Evolutionary conservation across 352 stramenopile genomes (phyloP).

Genomic region (Globisporangium paddicum): DNA sequence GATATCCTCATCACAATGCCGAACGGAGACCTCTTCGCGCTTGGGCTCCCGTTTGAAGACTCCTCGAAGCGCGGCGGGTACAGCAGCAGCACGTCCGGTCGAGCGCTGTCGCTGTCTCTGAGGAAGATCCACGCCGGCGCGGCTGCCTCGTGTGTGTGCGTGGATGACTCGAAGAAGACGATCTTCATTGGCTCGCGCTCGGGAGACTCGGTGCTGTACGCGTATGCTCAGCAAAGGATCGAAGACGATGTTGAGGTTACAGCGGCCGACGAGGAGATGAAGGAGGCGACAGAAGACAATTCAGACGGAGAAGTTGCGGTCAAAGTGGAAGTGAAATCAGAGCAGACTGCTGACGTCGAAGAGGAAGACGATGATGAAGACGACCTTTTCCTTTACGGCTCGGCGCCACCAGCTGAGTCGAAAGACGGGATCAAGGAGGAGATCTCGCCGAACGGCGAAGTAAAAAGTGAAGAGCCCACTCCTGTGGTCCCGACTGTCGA

Average conservation of each 20-base stretch:
- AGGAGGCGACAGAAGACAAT: constrained; percentile 10
- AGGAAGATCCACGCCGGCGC: constrained; percentile 45
- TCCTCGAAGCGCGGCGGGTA: constrained; percentile 29
- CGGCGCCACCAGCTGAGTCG: constrained; percentile 22
- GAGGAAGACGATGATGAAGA: constrained; percentile 62
- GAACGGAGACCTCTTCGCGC: constrained; percentile 54
- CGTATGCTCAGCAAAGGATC: constrained; percentile 37
- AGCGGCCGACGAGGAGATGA: constrained; percentile 14
- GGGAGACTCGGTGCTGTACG: constrained; percentile 71
- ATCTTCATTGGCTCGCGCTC: constrained; percentile 80
- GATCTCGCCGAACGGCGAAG: constrained; percentile 1
- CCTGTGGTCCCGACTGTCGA: not conserved
- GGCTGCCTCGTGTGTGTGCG: constrained; percentile 49
- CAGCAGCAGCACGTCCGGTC: constrained; percentile 15
- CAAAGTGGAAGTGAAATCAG: constrained; percentile 12
- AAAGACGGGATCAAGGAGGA: constrained; percentile 12
- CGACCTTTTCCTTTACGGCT: constrained; percentile 73
- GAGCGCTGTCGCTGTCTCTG: constrained; percentile 36
- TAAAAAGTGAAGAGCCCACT: constrained; percentile 3
- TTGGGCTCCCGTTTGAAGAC: constrained; percentile 63
- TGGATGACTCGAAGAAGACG: constrained; percentile 57
- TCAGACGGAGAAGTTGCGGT: not conserved
- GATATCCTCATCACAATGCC: constrained; percentile 63
- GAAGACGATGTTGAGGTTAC: constrained; percentile 4
- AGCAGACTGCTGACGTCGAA: not conserved